Percentiles rank a stretch among this genome's conserved stretches.
These are phyloP conservation scores for Rhodotorula kratochvilovae DNA, from an alignment of 768 basidiomycete genomes.

Conservation along the genomic window DNA sequence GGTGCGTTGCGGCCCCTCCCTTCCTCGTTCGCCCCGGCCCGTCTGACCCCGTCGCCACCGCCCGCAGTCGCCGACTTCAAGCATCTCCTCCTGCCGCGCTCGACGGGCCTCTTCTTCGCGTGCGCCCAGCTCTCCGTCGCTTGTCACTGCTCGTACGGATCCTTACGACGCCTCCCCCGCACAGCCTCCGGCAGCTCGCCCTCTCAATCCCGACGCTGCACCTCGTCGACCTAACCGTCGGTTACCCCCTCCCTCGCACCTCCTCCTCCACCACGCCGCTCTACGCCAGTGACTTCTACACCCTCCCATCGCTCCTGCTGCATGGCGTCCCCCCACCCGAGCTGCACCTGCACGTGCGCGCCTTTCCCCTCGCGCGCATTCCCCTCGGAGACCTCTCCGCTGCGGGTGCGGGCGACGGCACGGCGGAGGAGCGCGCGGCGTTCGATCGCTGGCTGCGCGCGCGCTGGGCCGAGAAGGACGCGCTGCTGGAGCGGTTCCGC, in stretches of 20 bases:
- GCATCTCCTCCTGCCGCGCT: constrained; percentile 77
- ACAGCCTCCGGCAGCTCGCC: constrained; percentile 60
- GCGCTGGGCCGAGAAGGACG: constrained; percentile 80
- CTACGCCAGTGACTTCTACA: constrained; percentile 54
- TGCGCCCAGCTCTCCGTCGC: not conserved
- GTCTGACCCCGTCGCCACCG: not conserved
- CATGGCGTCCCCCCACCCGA: constrained; percentile 72
- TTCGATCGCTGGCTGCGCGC: constrained; percentile 81
- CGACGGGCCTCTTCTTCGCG: constrained; percentile 81
- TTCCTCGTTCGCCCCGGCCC: not conserved
- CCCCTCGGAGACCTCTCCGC: constrained; percentile 45
- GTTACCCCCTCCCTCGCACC: constrained; percentile 56
- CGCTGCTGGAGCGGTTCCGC: constrained; percentile 61
- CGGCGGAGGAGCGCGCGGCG: constrained; percentile 56
- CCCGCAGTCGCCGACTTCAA: constrained; percentile 67
- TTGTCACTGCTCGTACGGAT: no score
- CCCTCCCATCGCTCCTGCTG: constrained; percentile 79
- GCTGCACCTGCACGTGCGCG: constrained; percentile 78
- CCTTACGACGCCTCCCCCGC: no score
- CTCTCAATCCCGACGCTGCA: constrained; percentile 70
- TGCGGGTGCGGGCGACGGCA: constrained; percentile 57
- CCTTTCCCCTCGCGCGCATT: constrained; percentile 63
- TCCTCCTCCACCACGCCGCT: not conserved
- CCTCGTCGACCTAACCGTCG: constrained; percentile 78
- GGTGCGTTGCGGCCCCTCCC: constrained; percentile 55